phyloP scores from a whole-genome alignment of 2,329 filamentous ascomycete species.

The Pyricularia pennisetigena region DNA sequence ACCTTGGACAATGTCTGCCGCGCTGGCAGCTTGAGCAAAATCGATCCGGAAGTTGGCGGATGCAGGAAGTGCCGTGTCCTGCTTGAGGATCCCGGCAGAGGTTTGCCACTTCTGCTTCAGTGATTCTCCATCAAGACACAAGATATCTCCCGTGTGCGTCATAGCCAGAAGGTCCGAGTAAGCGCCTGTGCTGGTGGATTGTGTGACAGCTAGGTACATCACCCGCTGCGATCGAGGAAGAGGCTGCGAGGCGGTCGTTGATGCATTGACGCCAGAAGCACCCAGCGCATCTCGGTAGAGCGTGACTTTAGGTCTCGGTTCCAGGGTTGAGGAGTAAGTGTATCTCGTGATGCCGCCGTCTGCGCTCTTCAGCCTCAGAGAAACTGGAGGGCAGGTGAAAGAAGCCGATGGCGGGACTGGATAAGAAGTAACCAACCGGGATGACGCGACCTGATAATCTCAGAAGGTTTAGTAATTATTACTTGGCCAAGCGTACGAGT shows the following conservation, averaged over 20 bases:
- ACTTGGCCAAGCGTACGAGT: not conserved
- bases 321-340: conserved; percentile 49
- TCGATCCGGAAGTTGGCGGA: conserved; percentile 31
- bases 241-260: conserved; percentile 34
- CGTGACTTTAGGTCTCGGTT: conserved; percentile 40
- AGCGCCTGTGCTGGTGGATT: conserved; percentile 20
- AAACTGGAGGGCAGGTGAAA: conserved; percentile 53
- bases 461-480: not conserved
- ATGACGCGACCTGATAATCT: conserved; percentile 44
- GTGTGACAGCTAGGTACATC: conserved; percentile 23
- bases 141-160: conserved; percentile 49
- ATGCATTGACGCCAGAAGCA: conserved; percentile 39
- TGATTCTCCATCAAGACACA: conserved; percentile 49
- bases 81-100: conserved; percentile 29
- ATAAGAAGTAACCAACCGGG: conserved; percentile 55
- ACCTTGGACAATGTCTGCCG: conserved; percentile 40
- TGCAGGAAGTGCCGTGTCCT: conserved; percentile 24
- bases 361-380: conserved; percentile 41
- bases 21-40: conserved; percentile 33
- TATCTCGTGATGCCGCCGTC: conserved; percentile 42
- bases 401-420: conserved; percentile 55
- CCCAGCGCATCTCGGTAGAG: conserved; percentile 49
- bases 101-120: conserved; percentile 37
- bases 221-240: conserved; percentile 30
- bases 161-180: conserved; percentile 41